Evolutionary conservation across 441 rosid species (phyloP), one percentile per base, ranked within the genome.

Genomic region (Erodium trifolium): DNA sequence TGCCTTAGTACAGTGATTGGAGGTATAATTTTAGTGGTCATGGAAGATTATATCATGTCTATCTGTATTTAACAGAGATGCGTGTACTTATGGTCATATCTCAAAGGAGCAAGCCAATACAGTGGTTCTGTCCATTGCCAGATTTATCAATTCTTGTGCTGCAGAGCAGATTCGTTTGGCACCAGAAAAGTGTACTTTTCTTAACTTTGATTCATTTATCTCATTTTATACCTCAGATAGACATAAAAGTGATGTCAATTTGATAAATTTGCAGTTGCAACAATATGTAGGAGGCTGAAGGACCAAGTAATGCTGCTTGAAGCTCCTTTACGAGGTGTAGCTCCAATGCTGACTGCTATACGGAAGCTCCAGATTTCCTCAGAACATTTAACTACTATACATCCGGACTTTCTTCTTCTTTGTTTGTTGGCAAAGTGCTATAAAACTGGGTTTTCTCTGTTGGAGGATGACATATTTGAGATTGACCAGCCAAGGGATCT

Each of bases 351-450:
- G 70, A 76, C 79, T 0, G 94, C 96, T 73, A 74, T 92, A 67
- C 84, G 70, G 63, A 94, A 94, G 87, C 77, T 92, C 77, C 96
- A 83, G 77, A 70, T 7, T 37, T 37, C 77, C 63, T 16, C 87
- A 19, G 96, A 83, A 75, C 83, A 85, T 77, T 81, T 94, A 88
- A 94, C 93, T 73, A 47, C 89, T 16, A 80, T 94, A 82, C 99
- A 94, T 78, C 98, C 98, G 1, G 99, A 90, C 63, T 78, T 83
- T 82, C 98, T 94, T 79, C 92, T 86, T 63, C 87, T 94, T 69
- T 90, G 99, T 79, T 77, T 94, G 75, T 78, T 73, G 81, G 77
- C 98, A 0, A 90, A 85, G 79, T 80, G 81, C 78, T 94, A 94
- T 65, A 88, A 86, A 81, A 74, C 84, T 67, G 99, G 94, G 66